A percentile compares a stretch with the other conserved stretches of the same genome.
phyloP scores from a whole-genome alignment of 768 basidiomycete species.

The Phaffia tasmanica region DNA sequence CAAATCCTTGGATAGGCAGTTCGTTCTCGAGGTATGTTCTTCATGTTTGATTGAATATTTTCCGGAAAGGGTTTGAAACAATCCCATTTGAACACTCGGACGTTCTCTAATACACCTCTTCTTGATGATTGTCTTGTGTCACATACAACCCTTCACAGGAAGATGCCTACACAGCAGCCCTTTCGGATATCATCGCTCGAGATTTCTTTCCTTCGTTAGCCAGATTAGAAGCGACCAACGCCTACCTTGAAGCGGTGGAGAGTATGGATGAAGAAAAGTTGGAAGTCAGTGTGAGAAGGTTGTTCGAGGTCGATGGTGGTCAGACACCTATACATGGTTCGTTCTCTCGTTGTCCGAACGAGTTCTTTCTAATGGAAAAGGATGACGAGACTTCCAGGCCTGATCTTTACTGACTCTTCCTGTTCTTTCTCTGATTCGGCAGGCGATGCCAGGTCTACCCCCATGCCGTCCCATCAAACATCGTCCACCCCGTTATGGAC shows the following conservation, averaged over 20 bases:
- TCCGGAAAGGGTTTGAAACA: neutral
- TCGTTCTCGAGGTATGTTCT: slow-evolving; percentile 11
- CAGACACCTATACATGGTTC: slow-evolving; percentile 9
- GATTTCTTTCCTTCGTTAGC: slow-evolving; percentile 73
- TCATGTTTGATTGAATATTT: no score
- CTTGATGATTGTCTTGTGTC: neutral
- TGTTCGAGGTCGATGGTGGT: slow-evolving; percentile 20
- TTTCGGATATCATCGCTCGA: slow-evolving; percentile 85
- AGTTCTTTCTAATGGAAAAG: neutral
- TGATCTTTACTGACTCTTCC: neutral
- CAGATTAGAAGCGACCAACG: slow-evolving; percentile 22
- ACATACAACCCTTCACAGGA: slow-evolving; percentile 42
- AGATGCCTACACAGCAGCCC: slow-evolving; percentile 83
- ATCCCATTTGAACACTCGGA: neutral
- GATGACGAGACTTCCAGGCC: slow-evolving; percentile 9
- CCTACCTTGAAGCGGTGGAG: slow-evolving; percentile 24
- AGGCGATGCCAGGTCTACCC: slow-evolving; percentile 14
- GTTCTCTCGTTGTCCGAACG: neutral
- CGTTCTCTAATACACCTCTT: neutral
- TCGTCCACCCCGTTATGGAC: slow-evolving; percentile 1
- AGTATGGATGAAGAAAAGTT: slow-evolving; percentile 19
- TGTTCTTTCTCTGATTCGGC: neutral
- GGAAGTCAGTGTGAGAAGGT: slow-evolving; percentile 16
- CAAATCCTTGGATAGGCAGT: slow-evolving; percentile 14
- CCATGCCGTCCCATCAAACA: neutral